Conservation (phyloP, 2,329 filamentous ascomycete species). For the Trichoderma sp. region DNA sequence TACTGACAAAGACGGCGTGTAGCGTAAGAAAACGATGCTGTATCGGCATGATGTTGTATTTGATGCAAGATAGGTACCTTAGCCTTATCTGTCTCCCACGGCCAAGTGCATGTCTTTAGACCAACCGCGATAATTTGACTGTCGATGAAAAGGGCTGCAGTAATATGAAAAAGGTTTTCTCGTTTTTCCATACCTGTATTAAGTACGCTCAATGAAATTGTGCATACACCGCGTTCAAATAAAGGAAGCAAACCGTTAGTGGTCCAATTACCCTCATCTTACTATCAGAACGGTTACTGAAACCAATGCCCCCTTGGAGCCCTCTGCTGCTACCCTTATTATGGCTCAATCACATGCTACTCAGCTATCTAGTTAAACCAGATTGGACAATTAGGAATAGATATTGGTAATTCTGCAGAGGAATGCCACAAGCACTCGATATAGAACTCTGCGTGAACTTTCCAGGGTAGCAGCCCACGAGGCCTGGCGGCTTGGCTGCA, state of each 20-base stretch:
- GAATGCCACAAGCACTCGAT: background rate
- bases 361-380: background rate
- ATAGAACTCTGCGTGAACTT: background rate
- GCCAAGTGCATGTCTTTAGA: background rate
- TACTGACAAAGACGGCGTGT: background rate
- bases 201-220: background rate
- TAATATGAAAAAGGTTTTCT: background rate
- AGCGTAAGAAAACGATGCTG: too few relatives aligned
- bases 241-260: background rate
- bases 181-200: background rate
- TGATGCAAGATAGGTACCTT: background rate
- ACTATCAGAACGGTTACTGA: background rate
- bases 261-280: too few relatives aligned
- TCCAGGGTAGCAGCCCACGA: background rate
- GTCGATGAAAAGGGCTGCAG: background rate
- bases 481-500: background rate
- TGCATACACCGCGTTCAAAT: background rate
- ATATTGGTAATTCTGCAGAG: background rate
- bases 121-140: background rate
- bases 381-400: background rate
- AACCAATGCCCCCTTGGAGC: background rate
- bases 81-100: background rate
- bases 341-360: background rate
- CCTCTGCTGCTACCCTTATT: background rate
- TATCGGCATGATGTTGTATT: background rate